A percentile compares a stretch with the other conserved stretches of the same genome.
Conservation (phyloP, 2,329 filamentous ascomycete genomes). For the Metarhizium guizhouense region DNA sequence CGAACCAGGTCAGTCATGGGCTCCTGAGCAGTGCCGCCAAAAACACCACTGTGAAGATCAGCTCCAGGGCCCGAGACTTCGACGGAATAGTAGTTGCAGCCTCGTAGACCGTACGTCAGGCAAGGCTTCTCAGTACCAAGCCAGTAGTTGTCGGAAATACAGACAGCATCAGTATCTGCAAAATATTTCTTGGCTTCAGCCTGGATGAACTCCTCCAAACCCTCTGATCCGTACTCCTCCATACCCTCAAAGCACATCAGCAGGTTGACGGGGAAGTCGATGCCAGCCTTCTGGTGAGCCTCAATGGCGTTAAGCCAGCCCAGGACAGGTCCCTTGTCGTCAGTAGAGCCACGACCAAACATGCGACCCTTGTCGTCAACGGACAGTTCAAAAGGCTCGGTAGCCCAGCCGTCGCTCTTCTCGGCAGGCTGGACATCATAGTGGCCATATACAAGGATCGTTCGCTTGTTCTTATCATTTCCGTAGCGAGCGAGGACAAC, state of each 20-base stretch:
- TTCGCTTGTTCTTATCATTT: conserved; percentile 84
- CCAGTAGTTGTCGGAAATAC: conserved; percentile 99
- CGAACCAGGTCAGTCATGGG: conserved; percentile 94
- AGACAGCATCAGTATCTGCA: conserved; percentile 89
- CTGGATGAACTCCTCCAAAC: conserved; percentile 88
- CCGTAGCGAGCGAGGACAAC: conserved; percentile 90
- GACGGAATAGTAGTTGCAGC: conserved; percentile 95
- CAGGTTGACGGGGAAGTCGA: conserved; percentile 94
- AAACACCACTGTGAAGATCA: conserved; percentile 94
- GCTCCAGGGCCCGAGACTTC: conserved; percentile 85
- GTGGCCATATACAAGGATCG: conserved; percentile 94
- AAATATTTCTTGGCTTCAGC: conserved; percentile 91
- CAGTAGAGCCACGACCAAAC: conserved; percentile 91
- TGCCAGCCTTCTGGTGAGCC: conserved; percentile 87
- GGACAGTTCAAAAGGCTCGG: conserved; percentile 82
- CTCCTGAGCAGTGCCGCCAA: conserved; percentile 92
- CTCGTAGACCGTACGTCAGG: conserved; percentile 91
- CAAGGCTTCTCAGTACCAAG: conserved; percentile 97
- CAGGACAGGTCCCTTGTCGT: conserved; percentile 95
- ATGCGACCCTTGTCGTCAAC: conserved; percentile 89
- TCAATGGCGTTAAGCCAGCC: conserved; percentile 98
- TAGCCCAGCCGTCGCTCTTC: conserved; percentile 90
- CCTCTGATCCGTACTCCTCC: conserved; percentile 98
- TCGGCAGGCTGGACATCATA: conserved; percentile 97
- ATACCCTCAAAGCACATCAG: conserved; percentile 99